These are phyloP conservation scores for Alloascoidea hylecoeti DNA, from an alignment of 805 yeast genomes.

Conservation along the genomic window DNA sequence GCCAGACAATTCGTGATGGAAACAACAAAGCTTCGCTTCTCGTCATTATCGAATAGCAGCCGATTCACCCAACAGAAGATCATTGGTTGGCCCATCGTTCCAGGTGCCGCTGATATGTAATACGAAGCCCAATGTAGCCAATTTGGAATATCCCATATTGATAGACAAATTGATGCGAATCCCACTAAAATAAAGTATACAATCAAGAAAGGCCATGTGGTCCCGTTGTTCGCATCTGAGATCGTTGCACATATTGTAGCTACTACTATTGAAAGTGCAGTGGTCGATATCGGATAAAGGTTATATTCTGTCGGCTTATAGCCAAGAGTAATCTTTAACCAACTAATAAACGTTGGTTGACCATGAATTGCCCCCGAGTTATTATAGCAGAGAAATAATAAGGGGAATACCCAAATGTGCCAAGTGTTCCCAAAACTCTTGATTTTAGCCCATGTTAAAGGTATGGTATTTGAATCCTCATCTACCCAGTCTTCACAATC, in stretches of 20 bases:
- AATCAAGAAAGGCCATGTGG: constrained; percentile 22
- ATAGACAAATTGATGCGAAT: constrained; percentile 26
- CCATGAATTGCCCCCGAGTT: constrained; percentile 19
- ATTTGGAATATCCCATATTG: constrained; percentile 32
- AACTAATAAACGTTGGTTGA: constrained; percentile 29
- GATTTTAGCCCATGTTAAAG: constrained; percentile 14
- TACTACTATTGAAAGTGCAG: constrained; percentile 24
- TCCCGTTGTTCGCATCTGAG: constrained; percentile 23
- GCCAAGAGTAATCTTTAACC: constrained; percentile 26
- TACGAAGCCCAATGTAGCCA: constrained; percentile 37
- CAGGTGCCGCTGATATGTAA: constrained; percentile 31
- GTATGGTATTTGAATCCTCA: constrained; percentile 20
- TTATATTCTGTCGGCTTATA: constrained; percentile 22
- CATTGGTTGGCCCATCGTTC: constrained; percentile 39
- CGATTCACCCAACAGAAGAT: constrained; percentile 44
- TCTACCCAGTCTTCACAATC: constrained; percentile 18
- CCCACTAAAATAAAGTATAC: constrained; percentile 22
- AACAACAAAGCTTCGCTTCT: constrained; percentile 21
- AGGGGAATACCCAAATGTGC: constrained; percentile 32
- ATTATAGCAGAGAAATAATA: constrained; percentile 22
- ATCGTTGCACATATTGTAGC: constrained; percentile 21
- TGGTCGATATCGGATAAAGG: constrained; percentile 24
- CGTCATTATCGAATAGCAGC: constrained; percentile 25
- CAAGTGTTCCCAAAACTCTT: constrained; percentile 26
- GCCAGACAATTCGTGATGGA: constrained; percentile 26